Percentiles rank a stretch among this genome's conserved stretches.
phyloP scores from a whole-genome alignment of 257 asterid genomes.

The Anisodus tanguticus region DNA sequence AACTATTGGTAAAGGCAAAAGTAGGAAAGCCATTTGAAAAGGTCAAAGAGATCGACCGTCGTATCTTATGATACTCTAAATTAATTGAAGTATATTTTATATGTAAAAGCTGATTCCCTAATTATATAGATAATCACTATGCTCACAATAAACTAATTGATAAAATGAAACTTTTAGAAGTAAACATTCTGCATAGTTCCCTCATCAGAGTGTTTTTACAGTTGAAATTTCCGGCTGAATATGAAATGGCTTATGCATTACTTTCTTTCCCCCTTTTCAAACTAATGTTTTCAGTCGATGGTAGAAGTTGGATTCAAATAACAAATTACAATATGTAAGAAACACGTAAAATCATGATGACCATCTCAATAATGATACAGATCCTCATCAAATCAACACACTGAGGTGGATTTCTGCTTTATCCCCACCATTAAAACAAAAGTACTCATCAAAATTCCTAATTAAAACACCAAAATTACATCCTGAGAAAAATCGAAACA shows the following conservation, averaged over 20 bases:
- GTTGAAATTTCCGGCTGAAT: background rate
- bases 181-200: background rate
- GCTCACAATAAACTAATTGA: background rate
- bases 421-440: constrained; percentile 27
- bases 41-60: background rate
- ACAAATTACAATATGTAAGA: background rate
- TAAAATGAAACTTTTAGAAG: no score
- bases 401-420: constrained; percentile 23
- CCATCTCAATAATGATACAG: constrained; percentile 33
- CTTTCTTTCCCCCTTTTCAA: no score
- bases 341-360: constrained; percentile 24
- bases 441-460: background rate
- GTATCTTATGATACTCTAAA: background rate
- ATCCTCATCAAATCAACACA: constrained; percentile 16
- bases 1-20: background rate
- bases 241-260: background rate
- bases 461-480: background rate
- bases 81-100: no score
- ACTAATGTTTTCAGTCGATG: no score
- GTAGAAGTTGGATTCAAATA: background rate
- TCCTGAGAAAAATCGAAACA: background rate
- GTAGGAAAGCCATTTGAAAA: background rate
- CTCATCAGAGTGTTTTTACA: background rate
- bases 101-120: background rate
- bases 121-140: background rate